Evolutionary conservation across 1,284 basidiomycete genomes (phyloP).

Genomic region (Naganishia sp.): DNA sequence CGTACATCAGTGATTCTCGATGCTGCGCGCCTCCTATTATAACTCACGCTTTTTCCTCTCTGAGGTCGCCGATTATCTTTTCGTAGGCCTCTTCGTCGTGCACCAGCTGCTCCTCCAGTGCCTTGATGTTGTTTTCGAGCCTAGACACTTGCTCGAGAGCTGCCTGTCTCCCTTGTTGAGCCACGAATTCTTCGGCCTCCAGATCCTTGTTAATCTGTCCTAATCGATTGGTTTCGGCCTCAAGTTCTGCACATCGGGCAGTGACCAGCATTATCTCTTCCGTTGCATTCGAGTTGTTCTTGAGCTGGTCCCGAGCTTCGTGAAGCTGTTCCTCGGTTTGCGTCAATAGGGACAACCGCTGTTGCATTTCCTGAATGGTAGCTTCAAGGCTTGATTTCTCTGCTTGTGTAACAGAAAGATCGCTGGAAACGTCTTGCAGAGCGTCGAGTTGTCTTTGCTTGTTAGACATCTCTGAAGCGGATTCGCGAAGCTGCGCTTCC

Average conservation of each 20-base stretch:
- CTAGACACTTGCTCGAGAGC: slow-evolving; percentile 7
- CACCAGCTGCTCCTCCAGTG: slow-evolving; percentile 19
- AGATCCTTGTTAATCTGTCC: slow-evolving; percentile 1
- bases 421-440: not conserved
- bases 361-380: slow-evolving; percentile 3
- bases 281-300: not conserved
- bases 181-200: slow-evolving; percentile 25
- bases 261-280: not conserved
- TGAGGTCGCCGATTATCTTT: slow-evolving; percentile 14
- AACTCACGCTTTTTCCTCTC: slow-evolving; percentile 22
- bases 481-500: not conserved
- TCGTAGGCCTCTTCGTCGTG: slow-evolving; percentile 27
- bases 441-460: not conserved
- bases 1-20: not conserved
- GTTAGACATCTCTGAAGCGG: not conserved
- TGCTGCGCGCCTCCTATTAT: not conserved
- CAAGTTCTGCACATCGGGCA: not conserved
- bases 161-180: slow-evolving; percentile 16
- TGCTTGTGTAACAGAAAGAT: not conserved
- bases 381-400: not conserved
- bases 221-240: slow-evolving; percentile 4
- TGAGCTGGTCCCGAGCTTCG: slow-evolving; percentile 1
- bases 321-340: slow-evolving; percentile 3
- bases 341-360: not conserved
- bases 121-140: slow-evolving; percentile 21